A percentile compares a stretch with the other conserved stretches of the same genome.
phyloP scores from a whole-genome alignment of 371 early-diverging fungal species.

The Zychaea mexicana region DNA sequence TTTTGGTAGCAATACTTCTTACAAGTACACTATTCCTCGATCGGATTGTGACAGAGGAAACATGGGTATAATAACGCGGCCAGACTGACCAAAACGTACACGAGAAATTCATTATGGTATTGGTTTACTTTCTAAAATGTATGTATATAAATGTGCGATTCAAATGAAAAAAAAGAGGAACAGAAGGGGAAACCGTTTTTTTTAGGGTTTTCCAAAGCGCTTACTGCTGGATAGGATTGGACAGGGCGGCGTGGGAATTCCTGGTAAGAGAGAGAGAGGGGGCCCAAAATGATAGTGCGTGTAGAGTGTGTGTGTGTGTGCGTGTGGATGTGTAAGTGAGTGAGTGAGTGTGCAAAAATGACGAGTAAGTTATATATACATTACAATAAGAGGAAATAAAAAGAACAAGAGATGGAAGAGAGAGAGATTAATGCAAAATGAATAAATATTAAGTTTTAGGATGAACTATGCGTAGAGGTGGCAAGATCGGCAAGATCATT shows the following conservation, averaged over 20 bases:
- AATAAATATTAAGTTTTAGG: too few species aligned
- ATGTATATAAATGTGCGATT: too few species aligned
- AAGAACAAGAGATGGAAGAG: too few species aligned
- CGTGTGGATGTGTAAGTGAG: too few species aligned
- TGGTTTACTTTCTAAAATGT: too few species aligned
- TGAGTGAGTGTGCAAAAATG: neutral
- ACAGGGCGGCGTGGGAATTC: constrained; percentile 1
- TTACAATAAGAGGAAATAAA: too few species aligned
- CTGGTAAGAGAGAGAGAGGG: neutral
- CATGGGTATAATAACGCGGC: constrained; percentile 5
- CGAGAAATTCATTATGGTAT: neutral
- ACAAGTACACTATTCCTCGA: neutral
- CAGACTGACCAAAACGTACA: neutral
- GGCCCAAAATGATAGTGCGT: too few species aligned
- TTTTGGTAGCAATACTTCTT: neutral
- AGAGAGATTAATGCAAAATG: neutral
- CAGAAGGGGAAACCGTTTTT: too few species aligned
- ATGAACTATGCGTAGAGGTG: neutral
- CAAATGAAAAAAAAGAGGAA: neutral
- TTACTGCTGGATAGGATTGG: too few species aligned
- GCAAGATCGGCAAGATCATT: constrained; percentile 30
- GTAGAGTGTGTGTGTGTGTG: too few species aligned
- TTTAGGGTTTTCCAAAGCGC: too few species aligned
- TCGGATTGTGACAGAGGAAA: neutral
- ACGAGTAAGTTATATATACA: too few species aligned